Percentiles rank a stretch among this genome's conserved stretches.
Evolutionary conservation across 352 stramenopile genomes (phyloP).

Genomic region (Aphanomyces astaci): DNA sequence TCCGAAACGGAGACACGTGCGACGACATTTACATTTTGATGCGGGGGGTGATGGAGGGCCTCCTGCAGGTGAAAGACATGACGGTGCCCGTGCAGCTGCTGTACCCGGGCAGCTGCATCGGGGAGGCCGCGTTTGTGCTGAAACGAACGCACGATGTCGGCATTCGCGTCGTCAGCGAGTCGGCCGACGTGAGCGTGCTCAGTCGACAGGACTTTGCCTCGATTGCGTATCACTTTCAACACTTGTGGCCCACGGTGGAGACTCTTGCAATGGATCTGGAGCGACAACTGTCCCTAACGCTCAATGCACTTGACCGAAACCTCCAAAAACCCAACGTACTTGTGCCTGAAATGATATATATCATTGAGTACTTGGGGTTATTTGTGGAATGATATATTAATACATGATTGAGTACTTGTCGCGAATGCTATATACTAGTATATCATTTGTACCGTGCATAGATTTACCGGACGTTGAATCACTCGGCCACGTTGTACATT

Average conservation of each 20-base stretch:
- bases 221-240: neutral
- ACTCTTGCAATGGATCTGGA: neutral
- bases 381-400: too few species aligned
- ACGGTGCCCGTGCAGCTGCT: neutral
- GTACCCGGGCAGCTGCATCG: slow-evolving; percentile 8
- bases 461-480: slow-evolving; percentile 5
- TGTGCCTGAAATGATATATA: too few species aligned
- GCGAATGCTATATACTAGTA: too few species aligned
- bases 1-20: slow-evolving; percentile 2
- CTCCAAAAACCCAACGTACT: neutral
- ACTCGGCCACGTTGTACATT: neutral
- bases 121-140: slow-evolving; percentile 2
- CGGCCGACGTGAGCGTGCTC: slow-evolving; percentile 9
- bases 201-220: neutral
- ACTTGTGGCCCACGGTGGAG: neutral
- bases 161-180: slow-evolving; percentile 1
- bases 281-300: neutral
- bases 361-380: too few species aligned
- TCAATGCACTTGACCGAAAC: neutral
- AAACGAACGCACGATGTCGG: neutral
- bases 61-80: neutral
- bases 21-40: slow-evolving; percentile 13
- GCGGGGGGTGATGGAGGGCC: neutral
- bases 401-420: too few species aligned
- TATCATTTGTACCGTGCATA: neutral